Base-by-base conservation (phyloP, 495 filamentous ascomycete species). In the Entonaema liquescens region DNA sequence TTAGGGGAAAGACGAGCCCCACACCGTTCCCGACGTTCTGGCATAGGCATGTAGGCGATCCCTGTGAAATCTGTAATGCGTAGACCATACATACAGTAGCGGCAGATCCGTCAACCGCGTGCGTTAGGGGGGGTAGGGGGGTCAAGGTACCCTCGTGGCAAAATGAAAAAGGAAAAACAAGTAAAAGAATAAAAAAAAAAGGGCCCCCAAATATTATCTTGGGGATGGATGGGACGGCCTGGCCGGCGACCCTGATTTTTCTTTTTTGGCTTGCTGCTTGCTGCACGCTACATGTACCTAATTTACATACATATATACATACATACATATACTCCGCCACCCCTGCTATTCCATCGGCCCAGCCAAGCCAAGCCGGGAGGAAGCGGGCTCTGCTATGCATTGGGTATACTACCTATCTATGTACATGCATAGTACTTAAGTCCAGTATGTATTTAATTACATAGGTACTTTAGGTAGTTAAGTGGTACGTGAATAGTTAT, bases 301-400 rank as follows among this genome's bases (percentile, higher is more conserved):
- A 5, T 33, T 2, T 33, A 33, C 6, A 9, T 33, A 33, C 1
- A 25, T 15, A 55, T 2, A 13, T 55, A 55, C 1, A 3, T 55
- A 33, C 47, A n/a, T 52, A 21, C 23, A 21, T 50, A 3, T 50
- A 7, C 29, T 31, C 3, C 29, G 3, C 3, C 29, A 31, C 31
- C 31, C 58, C 40, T 33, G 25, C 28, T 33, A n/a, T n/a, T 13
- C 38, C 3, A n/a, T 42, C 38, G 38, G 15, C 0, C 12, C 29
- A 31, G 38, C 3, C 17, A 53, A 55, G 66, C 66, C 66, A 68
- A 68, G 66, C 55, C 66, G 66, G 66, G 36, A 68, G 59, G 66
- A 68, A 62, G 66, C 59, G 65, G 49, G 57, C 57, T 57, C 54
- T 31, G 50, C 25, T 38, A 40, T 63, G 59, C 59, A 62, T 36